Conservation (phyloP, 2,329 filamentous ascomycete species). For the Penicillium sp. region DNA sequence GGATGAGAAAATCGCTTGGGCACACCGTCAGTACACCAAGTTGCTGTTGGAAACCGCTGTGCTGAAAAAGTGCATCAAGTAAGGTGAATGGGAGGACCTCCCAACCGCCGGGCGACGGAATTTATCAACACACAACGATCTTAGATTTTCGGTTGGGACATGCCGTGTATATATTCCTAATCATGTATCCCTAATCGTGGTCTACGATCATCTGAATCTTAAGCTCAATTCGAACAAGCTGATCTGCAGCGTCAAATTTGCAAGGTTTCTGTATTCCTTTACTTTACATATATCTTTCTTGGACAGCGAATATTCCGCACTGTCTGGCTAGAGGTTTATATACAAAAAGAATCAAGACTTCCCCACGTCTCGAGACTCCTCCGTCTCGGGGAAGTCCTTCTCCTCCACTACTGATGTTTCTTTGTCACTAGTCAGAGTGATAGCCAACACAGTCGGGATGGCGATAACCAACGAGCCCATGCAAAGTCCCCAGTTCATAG, state of each 20-base stretch:
- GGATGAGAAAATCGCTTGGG: conserved; percentile 48
- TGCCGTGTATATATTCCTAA: conserved; percentile 19
- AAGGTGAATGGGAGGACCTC: background rate
- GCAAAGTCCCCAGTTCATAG: conserved; percentile 49
- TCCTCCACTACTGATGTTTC: background rate
- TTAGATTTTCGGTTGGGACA: background rate
- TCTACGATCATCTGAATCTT: conserved; percentile 4
- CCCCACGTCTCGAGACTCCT: conserved; percentile 7
- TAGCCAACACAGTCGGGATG: conserved; percentile 45
- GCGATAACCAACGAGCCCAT: conserved; percentile 46
- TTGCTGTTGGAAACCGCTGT: conserved; percentile 56
- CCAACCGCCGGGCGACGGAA: background rate
- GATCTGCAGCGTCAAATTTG: background rate
- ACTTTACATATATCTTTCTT: background rate
- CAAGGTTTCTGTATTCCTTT: background rate
- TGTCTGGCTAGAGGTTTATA: background rate
- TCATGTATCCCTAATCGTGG: conserved; percentile 11
- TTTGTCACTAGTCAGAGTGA: conserved; percentile 32
- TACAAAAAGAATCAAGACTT: background rate
- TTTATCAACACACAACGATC: background rate
- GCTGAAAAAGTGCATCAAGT: conserved; percentile 21
- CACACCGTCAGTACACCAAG: conserved; percentile 57
- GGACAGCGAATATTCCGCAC: background rate
- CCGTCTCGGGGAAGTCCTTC: conserved; percentile 4
- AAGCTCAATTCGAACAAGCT: background rate